A percentile compares a stretch with the other conserved stretches of the same genome.
Conservation (phyloP, 2,329 filamentous ascomycete genomes). For the Xylariaceae sp. region DNA sequence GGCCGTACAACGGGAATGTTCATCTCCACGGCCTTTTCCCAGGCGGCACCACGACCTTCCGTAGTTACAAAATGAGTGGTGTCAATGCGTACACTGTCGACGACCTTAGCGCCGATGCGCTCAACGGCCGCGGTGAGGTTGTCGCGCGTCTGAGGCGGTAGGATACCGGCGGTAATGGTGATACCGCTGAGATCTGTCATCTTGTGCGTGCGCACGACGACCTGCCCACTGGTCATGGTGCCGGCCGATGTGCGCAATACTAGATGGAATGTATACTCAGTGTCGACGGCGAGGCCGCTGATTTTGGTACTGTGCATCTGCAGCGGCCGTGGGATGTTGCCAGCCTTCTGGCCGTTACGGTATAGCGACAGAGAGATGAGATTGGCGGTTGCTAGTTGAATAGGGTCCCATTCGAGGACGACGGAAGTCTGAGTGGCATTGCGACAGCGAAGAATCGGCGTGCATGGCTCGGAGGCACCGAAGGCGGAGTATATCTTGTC, state of each 20-base stretch:
- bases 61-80: slow-evolving; percentile 98
- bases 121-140: slow-evolving; percentile 70
- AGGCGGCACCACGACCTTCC: slow-evolving; percentile 79
- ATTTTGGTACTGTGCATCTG: slow-evolving; percentile 96
- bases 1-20: slow-evolving; percentile 96
- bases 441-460: slow-evolving; percentile 79
- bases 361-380: slow-evolving; percentile 85
- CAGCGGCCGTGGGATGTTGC: slow-evolving; percentile 81
- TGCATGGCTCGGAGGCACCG: slow-evolving; percentile 68
- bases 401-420: slow-evolving; percentile 95
- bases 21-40: slow-evolving; percentile 96
- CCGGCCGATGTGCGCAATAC: slow-evolving; percentile 87
- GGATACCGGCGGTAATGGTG: slow-evolving; percentile 84
- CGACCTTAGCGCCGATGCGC: slow-evolving; percentile 86
- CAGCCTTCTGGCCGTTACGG: slow-evolving; percentile 94
- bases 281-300: slow-evolving; percentile 90
- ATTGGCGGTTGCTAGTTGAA: slow-evolving; percentile 86
- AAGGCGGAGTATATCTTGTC: slow-evolving; percentile 82
- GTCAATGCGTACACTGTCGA: slow-evolving; percentile 87
- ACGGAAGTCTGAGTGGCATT: slow-evolving; percentile 99
- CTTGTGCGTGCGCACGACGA: slow-evolving; percentile 88
- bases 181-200: slow-evolving; percentile 97
- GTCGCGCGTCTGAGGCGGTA: slow-evolving; percentile 68
- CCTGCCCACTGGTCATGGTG: slow-evolving; percentile 74
- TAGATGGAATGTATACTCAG: slow-evolving; percentile 91